Evolutionary conservation across 768 basidiomycete species (phyloP), one percentile per base, ranked within the genome.

Genomic region (Galerina sulciceps): DNA sequence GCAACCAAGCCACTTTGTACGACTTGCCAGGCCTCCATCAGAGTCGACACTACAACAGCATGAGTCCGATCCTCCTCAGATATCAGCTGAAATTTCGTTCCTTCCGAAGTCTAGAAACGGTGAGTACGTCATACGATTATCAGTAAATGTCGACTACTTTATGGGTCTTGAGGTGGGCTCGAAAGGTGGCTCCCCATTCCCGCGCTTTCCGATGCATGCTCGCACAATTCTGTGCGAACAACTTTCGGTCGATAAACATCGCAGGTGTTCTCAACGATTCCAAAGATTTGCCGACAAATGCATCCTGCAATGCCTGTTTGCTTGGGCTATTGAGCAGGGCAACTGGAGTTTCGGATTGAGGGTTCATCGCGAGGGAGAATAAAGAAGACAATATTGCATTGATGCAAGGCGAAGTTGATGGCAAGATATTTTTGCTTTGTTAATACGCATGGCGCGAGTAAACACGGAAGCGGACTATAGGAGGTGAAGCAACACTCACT

Each of bases 161-260:
- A 69, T 92, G 90, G 0, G 89, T 90, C 75, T 95, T 96, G 52
- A 95, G 80, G 71, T 95, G 94, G 4, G 88, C 90, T 47, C 93
- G 79, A 71, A 95, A 94, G 9, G 67, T 76, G 14, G 90, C 86
- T 2, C 86, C 87, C 82, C 88, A 89, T 23, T 79, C 77, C 54
- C 78, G 79, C 13, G 90, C 85, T 41, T 84, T 86, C 48, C 76
- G 70, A 62, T 90, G 88, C 88, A 95, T 93, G 57, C 71, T 75
- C 10, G 81, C 81, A 70, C 91, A 94, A 69, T 95, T 95, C 31
- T 79, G 71, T 36, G 83, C 83, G 71, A 94, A 94, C 9, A 86
- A 61, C 9, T 81, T 79, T 22, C 89, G 83, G 74, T 95, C 91
- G 61, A 94, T 84, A 59, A 94, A 76, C 61, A 93, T 73, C 1